Percentiles rank a stretch among this genome's conserved stretches.
phyloP scores from a whole-genome alignment of 495 filamentous ascomycete genomes.

The Hyaloscypha finlandica region DNA sequence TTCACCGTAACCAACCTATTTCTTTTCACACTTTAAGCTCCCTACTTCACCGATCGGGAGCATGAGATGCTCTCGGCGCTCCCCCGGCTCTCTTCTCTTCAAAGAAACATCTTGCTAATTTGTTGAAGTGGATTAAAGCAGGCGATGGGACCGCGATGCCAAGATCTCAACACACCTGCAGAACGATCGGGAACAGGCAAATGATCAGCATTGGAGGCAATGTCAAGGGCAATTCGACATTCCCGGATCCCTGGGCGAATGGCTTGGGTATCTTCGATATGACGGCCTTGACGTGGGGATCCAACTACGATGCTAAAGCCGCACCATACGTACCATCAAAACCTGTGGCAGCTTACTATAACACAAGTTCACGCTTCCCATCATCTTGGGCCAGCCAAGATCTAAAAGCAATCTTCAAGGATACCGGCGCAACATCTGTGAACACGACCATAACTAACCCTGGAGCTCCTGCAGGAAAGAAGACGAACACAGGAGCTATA shows the following conservation, averaged over 20 bases:
- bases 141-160: background rate
- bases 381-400: background rate
- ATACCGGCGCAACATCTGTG: background rate
- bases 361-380: background rate
- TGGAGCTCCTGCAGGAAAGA: background rate
- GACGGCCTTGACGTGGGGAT: constrained; percentile 40
- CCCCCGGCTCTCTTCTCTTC: no score
- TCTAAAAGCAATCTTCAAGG: background rate
- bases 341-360: constrained; percentile 37
- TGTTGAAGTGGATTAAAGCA: constrained; percentile 3
- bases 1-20: no score
- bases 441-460: background rate
- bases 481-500: background rate
- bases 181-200: constrained; percentile 10
- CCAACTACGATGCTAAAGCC: constrained; percentile 41
- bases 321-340: constrained; percentile 37
- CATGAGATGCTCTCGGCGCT: no score
- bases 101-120: no score
- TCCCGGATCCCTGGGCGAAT: constrained; percentile 42
- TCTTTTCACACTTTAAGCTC: no score
- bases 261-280: constrained; percentile 46
- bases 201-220: constrained; percentile 7
- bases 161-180: background rate
- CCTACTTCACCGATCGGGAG: no score
- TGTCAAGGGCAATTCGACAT: constrained; percentile 18